Conservation (phyloP, 768 basidiomycete genomes). For the Termitomyces sp. region DNA sequence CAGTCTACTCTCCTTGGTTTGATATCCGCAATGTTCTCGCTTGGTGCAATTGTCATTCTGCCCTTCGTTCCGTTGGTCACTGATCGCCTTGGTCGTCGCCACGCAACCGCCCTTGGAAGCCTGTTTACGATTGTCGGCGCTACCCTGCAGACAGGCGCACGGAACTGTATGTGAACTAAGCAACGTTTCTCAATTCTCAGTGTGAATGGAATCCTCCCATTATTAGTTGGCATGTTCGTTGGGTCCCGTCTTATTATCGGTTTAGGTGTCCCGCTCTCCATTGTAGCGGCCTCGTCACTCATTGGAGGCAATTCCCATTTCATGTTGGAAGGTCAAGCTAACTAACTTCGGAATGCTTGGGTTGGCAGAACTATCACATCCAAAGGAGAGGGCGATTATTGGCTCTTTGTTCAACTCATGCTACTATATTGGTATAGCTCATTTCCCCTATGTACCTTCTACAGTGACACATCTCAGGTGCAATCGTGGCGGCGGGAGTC, state of each 20-base stretch:
- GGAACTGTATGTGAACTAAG: slow-evolving; percentile 37
- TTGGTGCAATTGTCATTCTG: slow-evolving; percentile 51
- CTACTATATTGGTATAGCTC: slow-evolving; percentile 48
- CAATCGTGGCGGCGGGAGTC: slow-evolving; percentile 55
- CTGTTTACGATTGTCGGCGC: slow-evolving; percentile 47
- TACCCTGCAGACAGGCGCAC: slow-evolving; percentile 38
- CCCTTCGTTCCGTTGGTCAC: slow-evolving; percentile 51
- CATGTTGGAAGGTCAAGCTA: not conserved
- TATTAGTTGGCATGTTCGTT: slow-evolving; percentile 56
- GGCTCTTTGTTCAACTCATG: slow-evolving; percentile 63
- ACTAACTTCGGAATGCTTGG: not conserved
- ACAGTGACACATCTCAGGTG: slow-evolving; percentile 27
- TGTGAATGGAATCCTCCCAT: not conserved
- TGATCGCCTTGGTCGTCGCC: slow-evolving; percentile 46
- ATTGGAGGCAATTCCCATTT: slow-evolving; percentile 39
- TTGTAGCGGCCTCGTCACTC: slow-evolving; percentile 63
- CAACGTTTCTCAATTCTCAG: not conserved
- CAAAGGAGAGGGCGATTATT: slow-evolving; percentile 63
- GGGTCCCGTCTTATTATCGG: slow-evolving; percentile 53
- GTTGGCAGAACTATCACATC: slow-evolving; percentile 55
- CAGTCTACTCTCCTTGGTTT: slow-evolving; percentile 49
- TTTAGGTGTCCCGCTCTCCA: slow-evolving; percentile 59
- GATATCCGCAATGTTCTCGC: slow-evolving; percentile 55
- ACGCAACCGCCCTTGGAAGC: slow-evolving; percentile 50
- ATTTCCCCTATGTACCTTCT: not conserved